Evolutionary conservation across 2,329 filamentous ascomycete genomes (phyloP).

Genomic region (Hypoxylon sp.): DNA sequence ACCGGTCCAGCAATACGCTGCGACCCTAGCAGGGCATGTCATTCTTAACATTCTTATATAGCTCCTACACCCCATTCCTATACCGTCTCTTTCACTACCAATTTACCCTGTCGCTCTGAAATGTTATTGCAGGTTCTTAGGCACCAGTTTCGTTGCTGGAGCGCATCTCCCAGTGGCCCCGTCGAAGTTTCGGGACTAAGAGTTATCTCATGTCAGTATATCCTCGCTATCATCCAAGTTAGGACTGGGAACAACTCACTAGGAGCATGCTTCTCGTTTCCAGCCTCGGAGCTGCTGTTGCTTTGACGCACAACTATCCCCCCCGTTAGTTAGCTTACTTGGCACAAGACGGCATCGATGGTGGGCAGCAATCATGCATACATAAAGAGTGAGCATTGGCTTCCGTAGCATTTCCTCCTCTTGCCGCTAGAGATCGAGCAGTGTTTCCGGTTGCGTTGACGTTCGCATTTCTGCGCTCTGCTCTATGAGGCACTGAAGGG

Average conservation of each 20-base stretch:
- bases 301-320: constrained; percentile 5
- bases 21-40: constrained; percentile 12
- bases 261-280: constrained; percentile 14
- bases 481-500: constrained; percentile 2
- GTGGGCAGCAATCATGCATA: background rate
- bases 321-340: background rate
- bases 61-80: constrained; percentile 1
- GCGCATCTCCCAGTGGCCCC: background rate
- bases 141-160: constrained; percentile 22
- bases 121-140: constrained; percentile 1
- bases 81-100: background rate
- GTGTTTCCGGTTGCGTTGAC: constrained; percentile 24
- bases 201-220: background rate
- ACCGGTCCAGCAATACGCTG: constrained; percentile 20
- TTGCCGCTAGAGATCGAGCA: constrained; percentile 11
- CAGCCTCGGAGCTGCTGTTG: constrained; percentile 22
- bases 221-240: background rate
- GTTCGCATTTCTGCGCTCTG: constrained; percentile 5
- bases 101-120: background rate
- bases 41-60: background rate
- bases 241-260: background rate
- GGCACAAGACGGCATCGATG: background rate
- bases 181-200: constrained; percentile 11
- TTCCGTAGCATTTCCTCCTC: constrained; percentile 11
- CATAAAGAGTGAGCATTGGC: constrained; percentile 9